phyloP scores from a whole-genome alignment of 352 stramenopile species.

The Globisporangium mamillatum region DNA sequence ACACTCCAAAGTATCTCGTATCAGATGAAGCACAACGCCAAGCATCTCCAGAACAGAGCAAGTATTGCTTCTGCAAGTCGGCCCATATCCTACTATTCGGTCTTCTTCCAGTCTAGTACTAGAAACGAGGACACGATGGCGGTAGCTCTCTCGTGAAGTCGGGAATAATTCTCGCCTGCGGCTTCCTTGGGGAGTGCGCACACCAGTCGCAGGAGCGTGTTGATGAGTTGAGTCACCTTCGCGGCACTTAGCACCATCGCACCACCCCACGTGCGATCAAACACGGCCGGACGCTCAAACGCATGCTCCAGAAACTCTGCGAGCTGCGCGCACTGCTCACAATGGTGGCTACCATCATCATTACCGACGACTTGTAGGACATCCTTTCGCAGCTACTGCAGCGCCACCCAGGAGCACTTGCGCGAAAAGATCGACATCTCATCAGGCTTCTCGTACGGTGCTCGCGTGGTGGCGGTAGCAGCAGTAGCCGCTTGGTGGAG shows the following conservation, averaged over 20 bases:
- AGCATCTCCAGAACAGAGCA: too few species aligned
- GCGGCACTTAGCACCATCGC: not conserved
- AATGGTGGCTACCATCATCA: not conserved
- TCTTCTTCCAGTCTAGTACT: not conserved
- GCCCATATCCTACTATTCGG: not conserved
- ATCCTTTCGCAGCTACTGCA: not conserved
- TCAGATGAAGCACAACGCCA: too few species aligned
- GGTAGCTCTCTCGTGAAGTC: not conserved
- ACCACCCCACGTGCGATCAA: constrained; percentile 6
- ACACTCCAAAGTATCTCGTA: too few species aligned
- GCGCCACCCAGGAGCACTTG: not conserved
- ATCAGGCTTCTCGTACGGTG: not conserved
- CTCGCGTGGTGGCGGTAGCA: not conserved
- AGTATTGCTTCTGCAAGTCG: too few species aligned
- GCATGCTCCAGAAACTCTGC: constrained; percentile 7
- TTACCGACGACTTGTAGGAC: not conserved
- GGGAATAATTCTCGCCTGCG: too few species aligned
- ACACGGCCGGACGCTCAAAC: constrained; percentile 6
- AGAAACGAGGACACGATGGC: not conserved
- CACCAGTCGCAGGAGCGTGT: not conserved
- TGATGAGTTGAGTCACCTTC: constrained; percentile 5
- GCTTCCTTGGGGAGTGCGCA: not conserved
- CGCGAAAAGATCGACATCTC: not conserved
- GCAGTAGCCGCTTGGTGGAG: not conserved
- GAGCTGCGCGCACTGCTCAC: not conserved